phyloP scores from a whole-genome alignment of 805 yeast genomes.

The Maudiozyma bulderi region DNA sequence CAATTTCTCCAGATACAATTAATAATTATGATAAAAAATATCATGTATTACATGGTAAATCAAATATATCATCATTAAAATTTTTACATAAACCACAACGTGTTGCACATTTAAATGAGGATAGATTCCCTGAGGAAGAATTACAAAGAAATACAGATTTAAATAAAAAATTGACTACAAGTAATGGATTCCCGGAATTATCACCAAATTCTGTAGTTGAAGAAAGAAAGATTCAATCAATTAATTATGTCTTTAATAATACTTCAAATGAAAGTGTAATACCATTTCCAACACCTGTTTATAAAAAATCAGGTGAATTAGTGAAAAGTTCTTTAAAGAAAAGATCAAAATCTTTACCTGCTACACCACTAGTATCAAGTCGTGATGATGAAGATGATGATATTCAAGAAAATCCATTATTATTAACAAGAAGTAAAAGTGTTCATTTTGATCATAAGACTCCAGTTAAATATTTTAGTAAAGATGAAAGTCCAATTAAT shows the following conservation, averaged over 20 bases:
- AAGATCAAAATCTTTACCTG: conserved; percentile 38
- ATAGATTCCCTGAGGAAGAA: conserved; percentile 19
- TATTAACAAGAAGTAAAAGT: conserved; percentile 54
- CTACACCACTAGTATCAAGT: conserved; percentile 6
- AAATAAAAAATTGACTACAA: conserved; percentile 18
- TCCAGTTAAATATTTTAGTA: conserved; percentile 67
- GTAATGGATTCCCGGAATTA: conserved; percentile 3
- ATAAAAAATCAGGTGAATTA: conserved; percentile 84
- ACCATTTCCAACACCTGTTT: conserved; percentile 31
- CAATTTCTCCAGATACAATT: not conserved
- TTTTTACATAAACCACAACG: conserved; percentile 25
- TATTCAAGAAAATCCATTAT: conserved; percentile 1
- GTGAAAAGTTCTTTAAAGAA: conserved; percentile 32
- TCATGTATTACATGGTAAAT: not conserved
- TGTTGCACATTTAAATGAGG: conserved; percentile 12
- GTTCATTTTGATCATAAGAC: conserved; percentile 73
- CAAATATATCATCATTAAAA: conserved; percentile 12
- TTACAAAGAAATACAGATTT: conserved; percentile 24
- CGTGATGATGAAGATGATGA: not conserved
- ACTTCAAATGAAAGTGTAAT: conserved; percentile 8
- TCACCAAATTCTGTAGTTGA: conserved; percentile 9
- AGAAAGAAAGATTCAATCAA: conserved; percentile 1
- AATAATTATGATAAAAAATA: not conserved
- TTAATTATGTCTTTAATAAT: conserved; percentile 4
- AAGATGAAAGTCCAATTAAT: conserved; percentile 71